Base-by-base conservation (phyloP, 208 protist genomes). In the Acanthamoeba castellanii region DNA sequence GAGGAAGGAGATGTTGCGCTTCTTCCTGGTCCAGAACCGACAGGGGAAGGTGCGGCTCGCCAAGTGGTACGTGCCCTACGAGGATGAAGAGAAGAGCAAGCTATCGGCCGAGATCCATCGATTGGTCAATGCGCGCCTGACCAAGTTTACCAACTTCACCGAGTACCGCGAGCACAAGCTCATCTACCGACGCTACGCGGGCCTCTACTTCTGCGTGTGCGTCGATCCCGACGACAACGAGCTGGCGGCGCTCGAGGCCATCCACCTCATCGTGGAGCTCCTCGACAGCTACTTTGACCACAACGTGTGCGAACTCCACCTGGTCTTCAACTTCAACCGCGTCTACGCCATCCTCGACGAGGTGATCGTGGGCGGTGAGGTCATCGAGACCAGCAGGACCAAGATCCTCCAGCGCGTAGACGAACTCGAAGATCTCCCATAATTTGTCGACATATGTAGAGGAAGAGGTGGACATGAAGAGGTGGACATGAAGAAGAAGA, bases 271-370 rank as follows among this genome's bases (percentile, higher is more conserved):
- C 25, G 66, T 99, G 20, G 98, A 99, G 96, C 97, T 99, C 52
- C 98, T 99, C 27, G 99, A 99, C 96, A 98, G 99, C 95, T 99
- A 99, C 96, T 99, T 99, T 96, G 99, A 99, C 87, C 99, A 99
- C 96, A 99, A 99, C 96, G 99, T 99, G 30, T 99, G 99, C 95
- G 99, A 99, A 96, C 97, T 99, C 3, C 99, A 99, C 96, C 97
- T 99, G 22, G 99, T 99, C 25, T 99, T 99, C 97, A 99, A 99
- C 95, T 99, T 99, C 64, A 25, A 32, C 84, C 98, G 99, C 97
- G 99, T 94, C 52, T 84, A 52, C 96, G 98, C 99, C 95, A 99
- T 99, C 70, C 97, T 99, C 52, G 99, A 99, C 96, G 99, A 99
- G 97, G 98, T 99, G 95, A 98, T 99, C 95, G 96, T 99, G 5